Base-by-base conservation (phyloP, 1,284 basidiomycete genomes). In the Leccinum subfulvum region DNA sequence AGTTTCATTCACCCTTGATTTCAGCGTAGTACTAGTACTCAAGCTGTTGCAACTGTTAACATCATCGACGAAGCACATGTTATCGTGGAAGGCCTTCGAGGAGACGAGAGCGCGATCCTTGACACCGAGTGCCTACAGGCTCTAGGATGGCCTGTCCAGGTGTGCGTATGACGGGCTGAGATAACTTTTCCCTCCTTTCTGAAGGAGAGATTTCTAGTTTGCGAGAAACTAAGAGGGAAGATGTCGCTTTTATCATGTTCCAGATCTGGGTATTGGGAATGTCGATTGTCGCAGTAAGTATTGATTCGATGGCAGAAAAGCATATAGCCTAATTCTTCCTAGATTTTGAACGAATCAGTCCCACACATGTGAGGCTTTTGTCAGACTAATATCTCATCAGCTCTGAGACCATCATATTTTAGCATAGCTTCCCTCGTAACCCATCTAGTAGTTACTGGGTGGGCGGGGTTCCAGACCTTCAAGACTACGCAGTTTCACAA, bases 181-280 rank as follows among this genome's bases (percentile, higher is more conserved):
- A 39, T 35, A 1, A 28, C 64, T 3, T 4, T 23, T 28, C 9
- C 8, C 44, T 1, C 37, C 52, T 57, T 44, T 44, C 49, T 55
- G 51, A 67, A 55, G 23, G 18, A 53, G 7, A 62, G 51, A 54
- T 26, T 62, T 64, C 21, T 64, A 91, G 90, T 35, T 79, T 92
- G 58, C 78, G 79, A 60, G 84, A 91, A 70, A 90, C 89, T 21
- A 84, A 90, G 70, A 86, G 91, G 26, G 90, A 92, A 71, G 91
- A 92, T 69, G 76, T 90, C 63, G 82, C 87, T 14, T 91, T 92
- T 73, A 86, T 92, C 57, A 81, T 81, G 10, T 93, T 92, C 78
- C 89, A 92, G 67, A 77, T 90, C 62, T 92, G 91, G 91, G 84
- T 91, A 1, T 77, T 92, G 23, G 89, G 88, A 41, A 89, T 92